Evolutionary conservation across 306 rosid species (phyloP), one percentile per base, ranked within the genome.

Genomic region (Neltuma alba): DNA sequence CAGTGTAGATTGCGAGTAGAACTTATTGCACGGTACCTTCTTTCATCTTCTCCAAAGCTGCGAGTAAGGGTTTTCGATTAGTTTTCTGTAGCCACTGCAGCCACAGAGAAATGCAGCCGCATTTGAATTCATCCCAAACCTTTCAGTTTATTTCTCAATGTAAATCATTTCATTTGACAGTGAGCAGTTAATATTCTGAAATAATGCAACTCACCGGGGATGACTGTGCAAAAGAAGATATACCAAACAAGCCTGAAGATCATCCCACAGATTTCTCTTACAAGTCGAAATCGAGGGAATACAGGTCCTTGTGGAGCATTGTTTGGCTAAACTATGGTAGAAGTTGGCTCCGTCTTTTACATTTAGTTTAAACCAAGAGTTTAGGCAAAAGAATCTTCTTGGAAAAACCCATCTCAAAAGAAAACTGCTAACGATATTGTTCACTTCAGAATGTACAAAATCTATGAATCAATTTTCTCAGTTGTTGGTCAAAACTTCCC

Each of bases 41-140:
- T 87, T 88, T 89, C 93, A 92, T 90, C 80, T 90, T 92, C 87
- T 90, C 94, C 83, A 92, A 81, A 40, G 94, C 93, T 77, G 87
- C 89, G 80, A 92, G 82, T 77, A 92, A 86, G 81, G 97, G 90
- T 65, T 87, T 90, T 66, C 88, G 78, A 72, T 88, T 83, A 34
- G 91, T 88, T 83, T 88, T 88, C 69, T 54, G 86, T 69, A 92
- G 68, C 97, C 97, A 90, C 94, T 92, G 86, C 54, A 79, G 81
- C 77, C 76, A 74, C 14, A 60, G 30, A 58, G 61, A 60, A 66
- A 52, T 36, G n/a, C 42, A 63, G 33, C 72, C 57, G 50, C 70
- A 52, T 23, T 45, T 2, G 9, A 38, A 12, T 37, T 21, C 52
- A 40, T 40, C 15, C 40, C 72, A 67, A 67, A 67, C 3, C 47